Evolutionary conservation across 345 rosid species (phyloP).

Genomic region (Eucalyptus victrix): DNA sequence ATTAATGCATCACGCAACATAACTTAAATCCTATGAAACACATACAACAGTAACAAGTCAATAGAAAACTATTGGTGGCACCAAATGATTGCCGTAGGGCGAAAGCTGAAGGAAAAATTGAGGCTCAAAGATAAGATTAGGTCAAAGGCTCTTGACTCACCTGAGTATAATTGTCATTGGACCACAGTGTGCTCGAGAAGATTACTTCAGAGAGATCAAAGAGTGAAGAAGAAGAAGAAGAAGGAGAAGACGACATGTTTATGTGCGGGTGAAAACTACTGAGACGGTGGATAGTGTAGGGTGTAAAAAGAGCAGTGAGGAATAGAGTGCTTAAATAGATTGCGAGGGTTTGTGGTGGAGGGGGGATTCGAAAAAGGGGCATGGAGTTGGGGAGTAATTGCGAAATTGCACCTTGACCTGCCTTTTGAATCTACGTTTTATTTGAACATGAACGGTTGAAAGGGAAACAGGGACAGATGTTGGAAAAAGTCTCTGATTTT

Average conservation of each 20-base stretch:
- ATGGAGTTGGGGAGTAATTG: conserved; percentile 17
- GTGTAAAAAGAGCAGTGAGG: neutral
- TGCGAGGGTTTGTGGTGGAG: neutral
- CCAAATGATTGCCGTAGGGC: neutral
- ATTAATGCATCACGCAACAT: neutral
- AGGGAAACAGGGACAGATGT: conserved; percentile 16
- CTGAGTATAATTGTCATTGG: neutral
- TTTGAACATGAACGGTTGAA: conserved; percentile 25
- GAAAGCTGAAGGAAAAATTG: neutral
- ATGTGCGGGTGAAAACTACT: neutral
- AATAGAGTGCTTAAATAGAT: conserved; percentile 37
- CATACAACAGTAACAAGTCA: neutral
- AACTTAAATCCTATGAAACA: neutral
- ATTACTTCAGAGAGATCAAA: neutral
- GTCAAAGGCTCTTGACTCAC: neutral
- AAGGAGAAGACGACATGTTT: neutral
- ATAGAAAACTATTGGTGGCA: neutral
- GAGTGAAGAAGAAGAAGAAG: neutral
- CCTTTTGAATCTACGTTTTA: neutral
- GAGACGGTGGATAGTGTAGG: neutral
- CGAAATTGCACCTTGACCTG: conserved; percentile 32
- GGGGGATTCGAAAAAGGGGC: neutral
- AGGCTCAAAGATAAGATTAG: neutral
- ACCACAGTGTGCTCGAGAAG: neutral
- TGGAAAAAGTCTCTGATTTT: conserved; percentile 37